Evolutionary conservation across 1,284 basidiomycete species (phyloP), one percentile per base, ranked within the genome.

Genomic region (Crepidotus sp.): DNA sequence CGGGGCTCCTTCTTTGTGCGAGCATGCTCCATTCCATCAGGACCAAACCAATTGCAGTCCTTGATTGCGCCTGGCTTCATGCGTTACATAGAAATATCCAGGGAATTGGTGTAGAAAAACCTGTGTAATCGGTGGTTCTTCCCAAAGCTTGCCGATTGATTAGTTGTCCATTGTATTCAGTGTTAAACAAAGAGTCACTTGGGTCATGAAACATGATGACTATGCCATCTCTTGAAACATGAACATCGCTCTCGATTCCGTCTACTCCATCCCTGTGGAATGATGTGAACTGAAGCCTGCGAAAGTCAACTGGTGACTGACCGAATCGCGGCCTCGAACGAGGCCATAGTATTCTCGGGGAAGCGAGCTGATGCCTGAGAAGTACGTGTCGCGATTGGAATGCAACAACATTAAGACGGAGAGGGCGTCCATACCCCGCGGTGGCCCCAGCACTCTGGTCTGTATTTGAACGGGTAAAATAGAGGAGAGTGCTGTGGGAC

Each of bases 181-280:
- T 25, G 25, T 3, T 10, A 4, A 17, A 21, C 62, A 3, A 8
- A 15, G 24, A 57, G 64, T 47, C 52, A 69, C 69, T 69, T n/a
- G 77, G 76, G 59, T 85, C 82, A 57, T 84, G 81, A 60, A 83
- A 83, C 76, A 86, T 80, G 55, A 85, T 63, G 42, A 86, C 73
- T 31, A 77, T 71, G 49, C 74, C 67, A 64, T 87, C 83, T 22
- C 68, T 59, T 31, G 83, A 82, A 53, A 85, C 75, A 61, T 86
- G 83, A 36, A 86, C 80, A 63, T 86, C 69, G 46, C 75, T 79
- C 64, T 85, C 82, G 52, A 85, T 77, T 26, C 79, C 80, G 55
- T 84, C 77, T 8, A 80, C 76, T 17, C 82, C 81, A 48, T 80
- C 79, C 36, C 70, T 48, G 34, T 7, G 15, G 11, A 7, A n/a